Evolutionary conservation across 495 filamentous ascomycete species (phyloP), one percentile per base, ranked within the genome.

Genomic region (Aspergillus funiculosus): DNA sequence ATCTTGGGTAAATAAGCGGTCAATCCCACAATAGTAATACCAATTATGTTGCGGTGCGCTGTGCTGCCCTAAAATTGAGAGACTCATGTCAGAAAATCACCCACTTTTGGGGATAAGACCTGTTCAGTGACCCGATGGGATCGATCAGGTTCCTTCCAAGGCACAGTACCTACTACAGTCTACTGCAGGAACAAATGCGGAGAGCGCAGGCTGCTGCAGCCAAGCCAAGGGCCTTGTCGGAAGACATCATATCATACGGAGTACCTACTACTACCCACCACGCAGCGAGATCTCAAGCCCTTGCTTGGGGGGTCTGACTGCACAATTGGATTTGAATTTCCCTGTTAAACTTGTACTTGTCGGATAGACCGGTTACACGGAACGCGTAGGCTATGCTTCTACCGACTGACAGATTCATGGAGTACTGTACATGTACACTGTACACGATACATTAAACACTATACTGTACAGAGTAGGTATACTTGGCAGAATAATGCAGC

Each of bases 111-210:
- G 10, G 43, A 51, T 52, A 27, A 39, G 53, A 56, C 53, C 42
- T 60, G 51, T 60, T 51, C 47, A 52, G 55, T 40, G n/a, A n/a
- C 37, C 35, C 41, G 18, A 40, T 17, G 51, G 44, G 48, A 51
- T 49, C 48, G 48, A 43, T 52, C 54, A 51, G 39, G 54, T 45
- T 54, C 25, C 40, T 36, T 36, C 50, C n/a, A n/a, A n/a, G n/a
- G n/a, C n/a, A n/a, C n/a, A n/a, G n/a, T n/a, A n/a, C n/a, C n/a
- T n/a, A n/a, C 57, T 26, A 24, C 57, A 63, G 63, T 57, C 64
- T 71, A 68, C 67, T 71, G 67, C 67, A 71, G 67, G 67, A 66
- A 71, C 67, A 50, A 54, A 48, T 54, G 61, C 51, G 60, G 62
- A 62, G 56, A 54, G 41, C 39, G 31, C 42, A 52, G 43, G 20